Base-by-base conservation (phyloP, 768 basidiomycete species). In the Exidia glandulosa region DNA sequence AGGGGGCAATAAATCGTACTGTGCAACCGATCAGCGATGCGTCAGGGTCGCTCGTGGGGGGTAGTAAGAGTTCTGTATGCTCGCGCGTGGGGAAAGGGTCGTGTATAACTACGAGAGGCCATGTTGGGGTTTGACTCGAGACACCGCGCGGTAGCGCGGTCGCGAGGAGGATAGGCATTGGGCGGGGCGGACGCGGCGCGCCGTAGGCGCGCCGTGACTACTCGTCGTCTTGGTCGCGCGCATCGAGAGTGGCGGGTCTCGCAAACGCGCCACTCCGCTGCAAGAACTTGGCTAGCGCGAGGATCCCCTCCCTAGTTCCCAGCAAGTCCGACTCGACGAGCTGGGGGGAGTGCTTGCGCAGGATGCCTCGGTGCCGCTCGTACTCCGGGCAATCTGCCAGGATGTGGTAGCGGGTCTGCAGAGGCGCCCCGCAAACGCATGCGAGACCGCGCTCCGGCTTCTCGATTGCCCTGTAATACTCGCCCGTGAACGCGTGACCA, bases 401-500 rank as follows among this genome's bases (percentile, higher is more conserved):
- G 0, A 72, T 65, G 61, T 70, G 71, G 54, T 66, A 59, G 9
- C 65, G 47, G 3, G 69, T 69, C 58, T 71, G 65, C 2, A 61
- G 16, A 4, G 30, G 3, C 59, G 65, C 59, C 1, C 67, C 65
- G 56, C 70, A 72, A 6, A 62, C 65, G 63, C 71, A 73, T 57
- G 45, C 57, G 34, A 60, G 52, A 41, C 32, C 37, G 57, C 68
- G 63, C 6, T 36, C 27, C 0, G 63, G 66, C n/a, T n/a, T n/a
- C n/a, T n/a, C n/a, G 34, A 66, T 61, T 52, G 69, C 68, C 23
- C 56, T 13, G 55, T 67, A 66, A 60, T 70, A 73, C 62, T 70
- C 66, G 32, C 72, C 69, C 3, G 63, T 66, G 60, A 64, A 67
- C 19, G 54, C 63, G 48, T 72, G 71, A 3, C 70, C 68, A 4